Percentiles rank a stretch among this genome's conserved stretches.
Evolutionary conservation across 1,284 basidiomycete genomes (phyloP).

Genomic region (Vanrija humicola): DNA sequence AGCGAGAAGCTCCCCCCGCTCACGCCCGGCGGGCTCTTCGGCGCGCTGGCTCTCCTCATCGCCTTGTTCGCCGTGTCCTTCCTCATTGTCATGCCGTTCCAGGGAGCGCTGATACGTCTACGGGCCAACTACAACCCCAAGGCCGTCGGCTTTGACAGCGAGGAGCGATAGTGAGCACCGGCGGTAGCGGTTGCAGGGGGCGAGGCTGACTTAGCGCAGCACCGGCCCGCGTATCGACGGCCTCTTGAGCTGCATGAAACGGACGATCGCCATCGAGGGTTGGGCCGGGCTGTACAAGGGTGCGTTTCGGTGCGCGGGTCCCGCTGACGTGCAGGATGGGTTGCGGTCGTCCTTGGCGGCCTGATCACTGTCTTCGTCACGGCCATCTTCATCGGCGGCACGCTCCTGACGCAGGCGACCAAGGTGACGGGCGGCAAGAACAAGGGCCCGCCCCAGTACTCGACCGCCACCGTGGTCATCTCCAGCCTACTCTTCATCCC

Average conservation of each 20-base stretch:
- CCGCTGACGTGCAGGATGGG: neutral
- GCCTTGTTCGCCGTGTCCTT: constrained; percentile 38
- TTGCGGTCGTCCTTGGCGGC: constrained; percentile 1
- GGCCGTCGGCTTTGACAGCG: constrained; percentile 68
- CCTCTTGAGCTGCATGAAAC: constrained; percentile 58
- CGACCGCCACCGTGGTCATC: constrained; percentile 59
- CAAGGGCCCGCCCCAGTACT: constrained; percentile 63
- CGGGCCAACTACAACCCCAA: constrained; percentile 50
- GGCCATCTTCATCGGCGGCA: constrained; percentile 45
- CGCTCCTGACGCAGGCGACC: constrained; percentile 51
- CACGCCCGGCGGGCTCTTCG: constrained; percentile 64
- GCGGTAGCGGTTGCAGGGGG: neutral
- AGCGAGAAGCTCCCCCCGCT: constrained; percentile 47
- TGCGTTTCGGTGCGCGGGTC: constrained; percentile 47
- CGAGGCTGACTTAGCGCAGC: constrained; percentile 11
- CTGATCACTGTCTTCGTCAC: constrained; percentile 34
- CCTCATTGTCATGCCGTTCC: constrained; percentile 45
- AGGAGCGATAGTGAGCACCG: constrained; percentile 27
- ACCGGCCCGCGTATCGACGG: constrained; percentile 46
- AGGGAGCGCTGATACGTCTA: constrained; percentile 45
- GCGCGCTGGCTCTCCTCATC: constrained; percentile 30
- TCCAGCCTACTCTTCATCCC: constrained; percentile 55
- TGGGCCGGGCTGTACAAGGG: constrained; percentile 78
- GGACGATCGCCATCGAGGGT: constrained; percentile 75
- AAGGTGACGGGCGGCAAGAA: too few relatives aligned